Conservation (phyloP, 495 filamentous ascomycete species). For the Xylaria castorea region DNA sequence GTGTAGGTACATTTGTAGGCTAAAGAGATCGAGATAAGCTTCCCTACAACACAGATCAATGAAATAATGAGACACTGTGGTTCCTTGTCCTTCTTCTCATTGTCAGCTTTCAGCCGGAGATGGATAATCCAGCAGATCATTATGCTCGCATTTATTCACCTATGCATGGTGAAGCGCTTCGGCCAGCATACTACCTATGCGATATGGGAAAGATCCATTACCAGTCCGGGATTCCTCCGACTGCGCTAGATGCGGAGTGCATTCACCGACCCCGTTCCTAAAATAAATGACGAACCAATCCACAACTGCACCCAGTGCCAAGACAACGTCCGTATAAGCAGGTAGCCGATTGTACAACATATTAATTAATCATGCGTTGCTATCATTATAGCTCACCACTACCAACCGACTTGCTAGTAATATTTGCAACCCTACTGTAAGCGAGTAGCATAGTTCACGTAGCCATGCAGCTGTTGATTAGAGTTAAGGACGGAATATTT, state of each 20-base stretch:
- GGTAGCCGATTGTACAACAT: not conserved
- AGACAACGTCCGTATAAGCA: not conserved
- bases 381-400: not conserved
- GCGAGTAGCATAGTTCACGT: no score
- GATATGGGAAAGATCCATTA: not conserved
- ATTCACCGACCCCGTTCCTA: constrained; percentile 1
- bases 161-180: not conserved
- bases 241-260: constrained; percentile 7
- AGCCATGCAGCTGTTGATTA: no score
- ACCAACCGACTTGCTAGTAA: not conserved
- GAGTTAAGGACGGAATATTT: no score
- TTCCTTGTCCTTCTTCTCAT: not conserved
- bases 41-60: not conserved
- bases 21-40: constrained; percentile 5
- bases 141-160: not conserved
- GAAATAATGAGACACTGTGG: not conserved
- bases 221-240: not conserved
- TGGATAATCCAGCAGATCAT: not conserved
- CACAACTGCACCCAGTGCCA: not conserved
- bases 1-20: not conserved
- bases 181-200: not conserved
- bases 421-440: not conserved
- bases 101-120: not conserved
- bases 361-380: not conserved
- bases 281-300: constrained; percentile 1